phyloP scores from a whole-genome alignment of 169 alveolate genomes.

The Besnoitia besnoiti region DNA sequence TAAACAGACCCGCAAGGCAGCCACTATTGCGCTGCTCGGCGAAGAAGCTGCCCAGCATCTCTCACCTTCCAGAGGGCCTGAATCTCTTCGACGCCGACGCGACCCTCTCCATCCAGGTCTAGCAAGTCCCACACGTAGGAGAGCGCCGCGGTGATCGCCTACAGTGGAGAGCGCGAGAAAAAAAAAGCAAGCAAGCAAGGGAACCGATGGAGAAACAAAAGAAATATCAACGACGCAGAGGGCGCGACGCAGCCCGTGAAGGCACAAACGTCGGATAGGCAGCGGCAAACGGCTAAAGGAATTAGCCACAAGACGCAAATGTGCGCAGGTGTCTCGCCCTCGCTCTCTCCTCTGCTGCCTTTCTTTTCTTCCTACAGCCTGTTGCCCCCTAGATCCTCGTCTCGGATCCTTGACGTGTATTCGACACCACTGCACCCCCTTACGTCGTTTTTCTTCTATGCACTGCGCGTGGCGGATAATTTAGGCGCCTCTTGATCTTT shows the following conservation, averaged over 20 bases:
- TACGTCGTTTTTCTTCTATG: too few relatives aligned
- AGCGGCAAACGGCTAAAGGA: too few relatives aligned
- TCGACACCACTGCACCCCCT: too few relatives aligned
- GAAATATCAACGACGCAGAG: not conserved
- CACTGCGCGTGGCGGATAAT: not conserved
- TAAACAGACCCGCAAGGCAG: too few relatives aligned
- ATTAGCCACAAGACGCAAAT: too few relatives aligned
- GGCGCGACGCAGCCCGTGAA: not conserved
- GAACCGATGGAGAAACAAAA: not conserved
- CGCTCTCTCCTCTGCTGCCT: not conserved
- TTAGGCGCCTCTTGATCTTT: not conserved
- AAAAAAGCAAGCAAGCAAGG: not conserved
- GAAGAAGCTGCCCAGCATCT: too few relatives aligned
- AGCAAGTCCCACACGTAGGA: not conserved
- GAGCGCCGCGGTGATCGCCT: not conserved
- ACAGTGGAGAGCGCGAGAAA: not conserved
- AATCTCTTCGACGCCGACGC: not conserved
- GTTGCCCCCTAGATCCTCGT: too few relatives aligned
- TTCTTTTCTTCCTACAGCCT: not conserved
- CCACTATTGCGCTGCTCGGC: too few relatives aligned
- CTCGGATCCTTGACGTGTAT: too few relatives aligned
- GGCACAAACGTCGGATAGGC: not conserved
- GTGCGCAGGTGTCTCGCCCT: too few relatives aligned
- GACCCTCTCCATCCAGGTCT: not conserved
- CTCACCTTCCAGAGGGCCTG: slow-evolving; percentile 15